Conservation (phyloP, 73 alveolate genomes). For the Symbiodinium natans region DNA sequence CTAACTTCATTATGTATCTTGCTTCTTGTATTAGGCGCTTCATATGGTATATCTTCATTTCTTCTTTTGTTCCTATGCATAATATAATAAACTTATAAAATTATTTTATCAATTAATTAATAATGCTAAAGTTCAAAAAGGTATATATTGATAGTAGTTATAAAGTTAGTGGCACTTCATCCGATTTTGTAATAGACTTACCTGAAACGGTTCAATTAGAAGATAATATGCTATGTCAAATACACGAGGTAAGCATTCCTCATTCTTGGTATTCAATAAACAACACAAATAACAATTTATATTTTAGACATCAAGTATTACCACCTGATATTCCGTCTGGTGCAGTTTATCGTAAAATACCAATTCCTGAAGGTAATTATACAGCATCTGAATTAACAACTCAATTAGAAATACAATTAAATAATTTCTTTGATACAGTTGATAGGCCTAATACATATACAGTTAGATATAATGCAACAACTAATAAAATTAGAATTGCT, state of each 20-base stretch:
- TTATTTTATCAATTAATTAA: neutral
- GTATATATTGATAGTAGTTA: neutral
- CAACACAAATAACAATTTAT: neutral
- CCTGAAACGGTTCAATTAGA: neutral
- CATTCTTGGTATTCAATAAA: neutral
- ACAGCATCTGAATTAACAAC: neutral
- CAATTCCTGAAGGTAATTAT: neutral
- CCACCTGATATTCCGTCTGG: neutral
- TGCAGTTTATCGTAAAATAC: too few species aligned
- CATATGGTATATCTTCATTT: neutral
- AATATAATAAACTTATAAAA: too few species aligned
- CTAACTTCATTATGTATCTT: too few species aligned
- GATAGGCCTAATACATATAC: neutral
- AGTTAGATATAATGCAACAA: neutral
- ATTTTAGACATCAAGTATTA: neutral
- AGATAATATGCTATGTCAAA: neutral
- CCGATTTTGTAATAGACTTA: neutral
- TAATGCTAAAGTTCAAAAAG: neutral
- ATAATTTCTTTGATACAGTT: neutral
- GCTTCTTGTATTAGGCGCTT: too few species aligned
- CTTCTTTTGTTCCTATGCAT: neutral
- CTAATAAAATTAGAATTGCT: neutral
- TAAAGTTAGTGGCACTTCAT: neutral
- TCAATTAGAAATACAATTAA: neutral
- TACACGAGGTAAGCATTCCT: too few species aligned